Conservation (phyloP, 2,329 filamentous ascomycete species). For the Diaporthe humulicola region DNA sequence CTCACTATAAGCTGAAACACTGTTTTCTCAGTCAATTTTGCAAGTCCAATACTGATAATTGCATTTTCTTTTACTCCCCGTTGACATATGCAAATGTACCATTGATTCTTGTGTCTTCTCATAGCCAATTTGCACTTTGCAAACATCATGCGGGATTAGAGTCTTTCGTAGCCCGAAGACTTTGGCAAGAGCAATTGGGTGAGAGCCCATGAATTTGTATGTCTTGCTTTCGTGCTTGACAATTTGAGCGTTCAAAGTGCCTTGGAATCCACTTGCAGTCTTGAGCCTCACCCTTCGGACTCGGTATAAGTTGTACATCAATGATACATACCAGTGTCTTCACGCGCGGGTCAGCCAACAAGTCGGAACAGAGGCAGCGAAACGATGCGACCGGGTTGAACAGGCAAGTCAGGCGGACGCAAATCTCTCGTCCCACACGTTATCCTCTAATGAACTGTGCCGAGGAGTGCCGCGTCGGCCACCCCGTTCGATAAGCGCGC, state of each 20-base stretch:
- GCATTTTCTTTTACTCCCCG: background rate
- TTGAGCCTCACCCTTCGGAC: too few species aligned
- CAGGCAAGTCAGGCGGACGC: background rate
- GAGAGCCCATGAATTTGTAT: background rate
- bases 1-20: background rate
- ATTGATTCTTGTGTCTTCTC: background rate
- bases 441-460: background rate
- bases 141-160: background rate
- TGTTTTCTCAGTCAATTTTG: background rate
- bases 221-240: background rate
- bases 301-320: accelerated
- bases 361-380: background rate
- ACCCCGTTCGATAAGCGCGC: background rate
- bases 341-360: background rate
- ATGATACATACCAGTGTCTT: background rate
- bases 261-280: accelerated
- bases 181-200: too few species aligned
- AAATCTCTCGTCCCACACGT: background rate
- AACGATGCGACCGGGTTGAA: background rate
- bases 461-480: background rate
- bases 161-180: background rate
- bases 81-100: too few species aligned
- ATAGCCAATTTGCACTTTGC: background rate
- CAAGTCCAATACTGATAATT: background rate
- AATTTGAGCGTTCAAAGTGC: accelerated